Evolutionary conservation across 805 yeast species (phyloP), one percentile per base, ranked within the genome.

Genomic region (Hanseniaspora taiwanica): DNA sequence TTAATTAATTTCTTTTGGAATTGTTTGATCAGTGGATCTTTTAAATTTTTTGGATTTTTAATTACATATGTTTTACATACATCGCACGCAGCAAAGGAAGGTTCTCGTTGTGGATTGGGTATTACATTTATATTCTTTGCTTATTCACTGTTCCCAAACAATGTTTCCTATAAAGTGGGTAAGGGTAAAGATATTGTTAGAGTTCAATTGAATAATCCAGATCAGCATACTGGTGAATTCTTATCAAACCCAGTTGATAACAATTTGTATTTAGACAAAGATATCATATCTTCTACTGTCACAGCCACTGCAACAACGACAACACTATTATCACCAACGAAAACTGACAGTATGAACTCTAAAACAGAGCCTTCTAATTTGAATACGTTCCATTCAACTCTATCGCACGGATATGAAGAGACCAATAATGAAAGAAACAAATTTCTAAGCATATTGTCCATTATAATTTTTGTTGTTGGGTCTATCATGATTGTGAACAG

Each of bases 1-100:
- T 57, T 82, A n/a, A 76, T 93, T 27, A 84, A 83, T 53, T 79
- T 87, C 51, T 60, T 83, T 4, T 89, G 98, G 97, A 89, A 87
- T 60, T 68, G 77, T 48, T 69, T 85, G 48, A 93, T 91, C 2
- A 77, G 94, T 19, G 71, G 84, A n/a, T 80, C 93, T 32, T 91
- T 91, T 66, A 96, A 89, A 60, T 83, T 82, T 56, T 80, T 89
- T 24, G 98, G 98, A 3, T 91, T 91, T 60, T 67, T 91, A 33
- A 68, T 89, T 41, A 87, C 97, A 6, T 91, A 87, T 55, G 64
- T 89, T 35, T 66, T 91, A 40, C 97, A 91, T 60, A 89, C 97
- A 1, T 83, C 96, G 2, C 98, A 91, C 56, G 96, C 97, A 4
- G 94, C 96, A 3, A 85, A 84, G 55, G 87, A 87, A 53, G 98